Evolutionary conservation across 164 flowering plant genomes (phyloP), one percentile per base, ranked within the genome.

Genomic region (Sedum album): DNA sequence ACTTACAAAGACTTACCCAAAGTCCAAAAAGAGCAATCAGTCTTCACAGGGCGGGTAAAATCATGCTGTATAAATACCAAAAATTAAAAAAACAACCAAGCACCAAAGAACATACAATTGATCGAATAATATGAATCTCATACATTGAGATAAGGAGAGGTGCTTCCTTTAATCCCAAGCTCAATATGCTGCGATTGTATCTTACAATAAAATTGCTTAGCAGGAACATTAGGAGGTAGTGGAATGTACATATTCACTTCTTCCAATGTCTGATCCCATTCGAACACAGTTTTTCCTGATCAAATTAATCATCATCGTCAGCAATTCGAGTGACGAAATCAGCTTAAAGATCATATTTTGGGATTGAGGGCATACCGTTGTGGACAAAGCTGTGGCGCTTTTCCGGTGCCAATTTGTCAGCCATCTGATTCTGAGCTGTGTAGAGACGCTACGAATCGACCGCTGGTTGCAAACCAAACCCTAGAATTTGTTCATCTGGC

Each of bases 231-330:
- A 5, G 86, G 86, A 1, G 96, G 97, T n/a, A 91, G 81, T n/a
- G 77, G 75, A 26, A 93, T 88, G 83, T 90, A 93, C 13, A 89
- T 81, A 67, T 94, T 89, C 35, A 89, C 90, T 73, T 94, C 97
- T 15, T 94, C 98, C 18, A 94, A 82, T 18, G 96, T 93, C 71
- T 93, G 97, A 76, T 94, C 98, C 98, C 97, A 94, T 60, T 94
- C 97, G 35, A 89, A 91, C 21, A 94, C 93, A 79, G 85, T 82
- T 78, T 89, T 87, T 69, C 82, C 98, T 93, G 77, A 65, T 77
- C 20, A 23, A 62, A 9, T 25, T 9, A 6, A 26, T 28, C 60
- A 62, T 26, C 23, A 38, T 28, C 25, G 18, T 44, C 17, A 44
- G 18, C 11, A 44, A 17, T 44, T 44, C 23, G n/a, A 6, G 36